Percentiles rank a stretch among this genome's conserved stretches.
These are phyloP conservation scores for Pleurotus giganteus DNA, from an alignment of 768 basidiomycete species.

Conservation along the genomic window DNA sequence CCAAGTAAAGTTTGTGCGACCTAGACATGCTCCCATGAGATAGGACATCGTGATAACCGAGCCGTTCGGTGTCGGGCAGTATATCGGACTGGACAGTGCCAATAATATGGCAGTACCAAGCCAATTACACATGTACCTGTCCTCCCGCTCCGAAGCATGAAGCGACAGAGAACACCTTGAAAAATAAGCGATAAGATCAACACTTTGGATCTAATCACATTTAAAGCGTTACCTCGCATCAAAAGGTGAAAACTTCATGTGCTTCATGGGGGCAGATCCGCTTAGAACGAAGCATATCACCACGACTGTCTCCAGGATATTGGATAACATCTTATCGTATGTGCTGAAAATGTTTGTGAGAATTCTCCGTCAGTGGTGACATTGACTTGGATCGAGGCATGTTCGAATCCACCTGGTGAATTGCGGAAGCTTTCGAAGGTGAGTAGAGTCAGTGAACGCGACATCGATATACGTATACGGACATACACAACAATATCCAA, in stretches of 20 bases:
- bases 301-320: background rate
- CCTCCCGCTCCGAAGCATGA: too few species aligned
- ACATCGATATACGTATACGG: too few species aligned
- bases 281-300: background rate
- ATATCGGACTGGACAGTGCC: background rate
- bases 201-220: background rate
- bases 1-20: background rate
- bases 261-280: background rate
- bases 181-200: constrained; percentile 1
- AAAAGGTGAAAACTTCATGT: background rate
- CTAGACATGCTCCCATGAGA: background rate
- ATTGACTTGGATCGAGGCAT: background rate
- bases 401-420: too few species aligned
- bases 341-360: background rate
- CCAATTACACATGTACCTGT: background rate
- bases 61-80: background rate
- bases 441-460: too few species aligned
- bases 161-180: background rate
- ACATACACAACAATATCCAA: too few species aligned
- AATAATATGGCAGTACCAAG: background rate
- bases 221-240: background rate
- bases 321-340: background rate
- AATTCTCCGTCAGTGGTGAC: background rate
- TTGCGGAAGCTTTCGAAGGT: too few species aligned
- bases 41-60: background rate